These are phyloP conservation scores for Solanum chiquidenum DNA, from an alignment of 257 asterid genomes.

Conservation along the genomic window DNA sequence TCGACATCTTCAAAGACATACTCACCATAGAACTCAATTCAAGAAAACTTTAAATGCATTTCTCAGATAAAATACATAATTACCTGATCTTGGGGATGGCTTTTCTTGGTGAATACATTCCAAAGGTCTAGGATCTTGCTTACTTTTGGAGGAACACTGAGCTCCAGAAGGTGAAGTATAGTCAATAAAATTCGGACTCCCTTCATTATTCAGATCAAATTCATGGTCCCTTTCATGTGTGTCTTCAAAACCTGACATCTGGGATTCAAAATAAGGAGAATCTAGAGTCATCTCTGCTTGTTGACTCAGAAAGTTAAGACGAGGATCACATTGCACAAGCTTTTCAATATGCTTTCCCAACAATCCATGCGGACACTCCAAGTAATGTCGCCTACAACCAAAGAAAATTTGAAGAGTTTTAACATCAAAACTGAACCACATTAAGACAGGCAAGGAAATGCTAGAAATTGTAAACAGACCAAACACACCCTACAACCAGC, in stretches of 20 bases:
- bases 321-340: slow-evolving; percentile 89
- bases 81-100: slow-evolving; percentile 85
- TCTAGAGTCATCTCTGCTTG: slow-evolving; percentile 62
- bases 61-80: not conserved
- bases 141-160: slow-evolving; percentile 67
- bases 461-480: not conserved
- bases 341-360: slow-evolving; percentile 90
- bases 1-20: not conserved
- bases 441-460: not conserved
- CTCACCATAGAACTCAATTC: not conserved
- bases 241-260: slow-evolving; percentile 40
- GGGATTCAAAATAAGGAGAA: slow-evolving; percentile 69
- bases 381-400: slow-evolving; percentile 63
- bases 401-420: not conserved
- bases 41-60: not conserved
- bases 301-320: slow-evolving; percentile 79
- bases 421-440: not conserved
- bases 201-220: slow-evolving; percentile 54
- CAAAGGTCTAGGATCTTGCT: slow-evolving; percentile 34
- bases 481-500: not conserved
- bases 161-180: slow-evolving; percentile 68
- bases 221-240: slow-evolving; percentile 28
- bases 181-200: slow-evolving; percentile 52
- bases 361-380: slow-evolving; percentile 80
- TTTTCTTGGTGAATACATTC: slow-evolving; percentile 51